These are phyloP conservation scores for Cicer yamashitae DNA, from an alignment of 306 rosid genomes.

Conservation along the genomic window DNA sequence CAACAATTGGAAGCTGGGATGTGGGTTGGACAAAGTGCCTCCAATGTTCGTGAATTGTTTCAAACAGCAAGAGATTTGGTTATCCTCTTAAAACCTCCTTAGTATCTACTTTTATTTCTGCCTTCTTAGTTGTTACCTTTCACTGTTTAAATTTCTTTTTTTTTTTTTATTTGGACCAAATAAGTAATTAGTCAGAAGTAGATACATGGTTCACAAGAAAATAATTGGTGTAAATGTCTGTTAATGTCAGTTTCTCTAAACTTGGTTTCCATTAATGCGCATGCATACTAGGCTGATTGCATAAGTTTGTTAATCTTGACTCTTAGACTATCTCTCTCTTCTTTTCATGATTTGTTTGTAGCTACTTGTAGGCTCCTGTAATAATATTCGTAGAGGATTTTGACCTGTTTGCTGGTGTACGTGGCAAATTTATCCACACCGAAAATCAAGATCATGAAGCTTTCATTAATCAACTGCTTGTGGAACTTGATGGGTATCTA, in stretches of 20 bases:
- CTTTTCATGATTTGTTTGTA: conserved; percentile 46
- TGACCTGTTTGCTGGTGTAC: conserved; percentile 97
- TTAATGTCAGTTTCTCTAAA: conserved; percentile 10
- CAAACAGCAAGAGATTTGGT: conserved; percentile 99
- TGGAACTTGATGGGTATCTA: conserved; percentile 96
- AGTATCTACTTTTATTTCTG: conserved; percentile 25
- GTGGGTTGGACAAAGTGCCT: conserved; percentile 99
- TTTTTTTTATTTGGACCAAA: conserved; percentile 27
- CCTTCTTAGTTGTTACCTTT: conserved; percentile 30
- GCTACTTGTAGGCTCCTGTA: conserved; percentile 82
- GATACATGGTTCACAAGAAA: too few species aligned
- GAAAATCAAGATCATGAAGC: conserved; percentile 96
- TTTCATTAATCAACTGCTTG: conserved; percentile 97
- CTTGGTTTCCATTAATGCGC: conserved; percentile 34
- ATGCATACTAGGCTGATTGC: conserved; percentile 21
- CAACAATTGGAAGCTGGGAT: conserved; percentile 94
- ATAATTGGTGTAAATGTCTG: too few species aligned
- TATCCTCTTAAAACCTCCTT: conserved; percentile 52
- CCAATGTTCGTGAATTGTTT: conserved; percentile 93
- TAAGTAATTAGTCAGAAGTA: not conserved
- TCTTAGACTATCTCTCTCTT: conserved; percentile 35
- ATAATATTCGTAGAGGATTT: conserved; percentile 98
- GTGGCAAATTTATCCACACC: conserved; percentile 86
- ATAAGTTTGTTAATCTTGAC: conserved; percentile 28
- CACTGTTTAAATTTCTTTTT: conserved; percentile 26